Evolutionary conservation across 2,329 filamentous ascomycete species (phyloP).

Genomic region (Fusarium pseudograminearum): DNA sequence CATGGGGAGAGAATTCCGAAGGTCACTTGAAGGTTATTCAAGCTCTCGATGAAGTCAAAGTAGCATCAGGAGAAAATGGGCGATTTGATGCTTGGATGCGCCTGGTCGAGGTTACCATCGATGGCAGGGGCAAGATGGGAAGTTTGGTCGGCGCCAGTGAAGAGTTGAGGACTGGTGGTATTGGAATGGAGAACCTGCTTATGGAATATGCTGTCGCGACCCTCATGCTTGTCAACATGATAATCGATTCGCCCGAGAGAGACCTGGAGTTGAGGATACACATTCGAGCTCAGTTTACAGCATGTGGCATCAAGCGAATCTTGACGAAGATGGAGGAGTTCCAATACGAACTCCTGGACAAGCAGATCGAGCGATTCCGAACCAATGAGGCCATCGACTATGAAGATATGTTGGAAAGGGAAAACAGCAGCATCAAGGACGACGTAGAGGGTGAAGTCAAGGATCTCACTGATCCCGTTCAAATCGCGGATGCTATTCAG

Average conservation of each 20-base stretch:
- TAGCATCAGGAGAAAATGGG: constrained; percentile 88
- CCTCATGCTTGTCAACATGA: constrained; percentile 94
- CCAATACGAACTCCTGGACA: constrained; percentile 98
- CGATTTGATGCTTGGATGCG: constrained; percentile 99
- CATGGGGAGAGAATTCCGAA: constrained; percentile 85
- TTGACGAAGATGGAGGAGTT: constrained; percentile 97
- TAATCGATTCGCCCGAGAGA: constrained; percentile 89
- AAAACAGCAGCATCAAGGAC: constrained; percentile 91
- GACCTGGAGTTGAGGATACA: constrained; percentile 94
- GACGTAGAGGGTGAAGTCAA: constrained; percentile 86
- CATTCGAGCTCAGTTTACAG: constrained; percentile 94
- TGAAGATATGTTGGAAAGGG: constrained; percentile 93
- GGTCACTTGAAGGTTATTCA: constrained; percentile 95
- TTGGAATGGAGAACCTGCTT: constrained; percentile 97
- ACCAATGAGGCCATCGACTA: constrained; percentile 98
- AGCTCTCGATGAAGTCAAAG: constrained; percentile 91
- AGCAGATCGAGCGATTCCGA: constrained; percentile 94
- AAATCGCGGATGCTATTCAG: constrained; percentile 95
- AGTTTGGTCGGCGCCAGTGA: constrained; percentile 97
- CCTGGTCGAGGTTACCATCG: constrained; percentile 95
- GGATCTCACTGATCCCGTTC: constrained; percentile 90
- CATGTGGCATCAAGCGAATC: constrained; percentile 93
- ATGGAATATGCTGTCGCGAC: constrained; percentile 99
- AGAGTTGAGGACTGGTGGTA: constrained; percentile 93
- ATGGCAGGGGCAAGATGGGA: constrained; percentile 98